phyloP scores from a whole-genome alignment of 768 basidiomycete species.

The Leccinellum albellum region DNA sequence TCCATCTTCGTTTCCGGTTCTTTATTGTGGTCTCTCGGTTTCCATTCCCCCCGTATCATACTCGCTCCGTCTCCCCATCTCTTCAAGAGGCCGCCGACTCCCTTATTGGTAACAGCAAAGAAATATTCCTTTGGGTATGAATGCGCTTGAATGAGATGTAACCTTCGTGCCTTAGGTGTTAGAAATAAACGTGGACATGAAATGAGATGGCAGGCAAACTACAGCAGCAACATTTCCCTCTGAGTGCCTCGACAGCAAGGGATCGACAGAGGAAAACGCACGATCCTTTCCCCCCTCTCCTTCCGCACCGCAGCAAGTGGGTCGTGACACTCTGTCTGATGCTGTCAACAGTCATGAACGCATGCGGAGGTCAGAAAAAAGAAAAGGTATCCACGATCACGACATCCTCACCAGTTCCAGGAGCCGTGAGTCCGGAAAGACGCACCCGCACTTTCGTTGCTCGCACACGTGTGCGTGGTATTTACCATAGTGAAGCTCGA shows the following conservation, averaged over 20 bases:
- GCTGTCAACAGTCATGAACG: conserved; percentile 37
- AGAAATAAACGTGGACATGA: conserved; percentile 57
- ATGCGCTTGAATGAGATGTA: conserved; percentile 81
- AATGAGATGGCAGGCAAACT: conserved; percentile 79
- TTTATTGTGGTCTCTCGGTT: conserved; percentile 35
- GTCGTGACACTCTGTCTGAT: conserved; percentile 87
- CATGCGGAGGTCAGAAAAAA: background rate
- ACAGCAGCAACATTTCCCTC: background rate
- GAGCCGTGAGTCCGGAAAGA: conserved; percentile 80
- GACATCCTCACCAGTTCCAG: conserved; percentile 65
- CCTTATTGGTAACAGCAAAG: conserved; percentile 89
- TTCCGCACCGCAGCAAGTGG: conserved; percentile 72
- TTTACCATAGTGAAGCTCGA: conserved; percentile 79
- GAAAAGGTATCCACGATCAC: background rate
- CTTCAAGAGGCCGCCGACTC: conserved; percentile 74
- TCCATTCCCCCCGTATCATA: conserved; percentile 74
- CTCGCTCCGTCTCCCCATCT: conserved; percentile 84
- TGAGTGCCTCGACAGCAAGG: background rate
- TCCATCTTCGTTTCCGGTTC: conserved; percentile 9
- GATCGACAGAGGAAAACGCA: conserved; percentile 31
- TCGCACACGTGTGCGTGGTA: conserved; percentile 85
- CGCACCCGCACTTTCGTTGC: conserved; percentile 61
- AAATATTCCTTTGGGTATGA: conserved; percentile 87
- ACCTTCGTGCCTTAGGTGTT: conserved; percentile 70
- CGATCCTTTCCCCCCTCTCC: conserved; percentile 84